Evolutionary conservation across 2,329 filamentous ascomycete species (phyloP).

Genomic region (Calonectria pseudoreteaudii): DNA sequence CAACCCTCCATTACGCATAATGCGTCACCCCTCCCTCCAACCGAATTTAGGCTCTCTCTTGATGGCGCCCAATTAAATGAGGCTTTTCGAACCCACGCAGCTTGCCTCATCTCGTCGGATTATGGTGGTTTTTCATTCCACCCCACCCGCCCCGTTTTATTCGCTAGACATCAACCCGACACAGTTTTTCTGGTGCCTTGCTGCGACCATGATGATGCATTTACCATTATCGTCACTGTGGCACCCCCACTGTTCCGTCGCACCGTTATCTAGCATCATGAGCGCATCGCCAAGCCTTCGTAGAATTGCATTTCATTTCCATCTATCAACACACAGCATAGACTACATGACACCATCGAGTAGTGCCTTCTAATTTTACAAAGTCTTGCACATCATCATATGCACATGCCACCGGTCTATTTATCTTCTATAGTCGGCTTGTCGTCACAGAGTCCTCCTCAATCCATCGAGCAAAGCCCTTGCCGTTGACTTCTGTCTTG

Average conservation of each 20-base stretch:
- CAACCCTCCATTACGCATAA: slow-evolving; percentile 16
- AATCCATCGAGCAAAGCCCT: slow-evolving; percentile 58
- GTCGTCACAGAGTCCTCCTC: slow-evolving; percentile 42
- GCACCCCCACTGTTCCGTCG: slow-evolving; percentile 8
- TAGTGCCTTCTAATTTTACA: slow-evolving; percentile 45
- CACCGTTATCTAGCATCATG: slow-evolving; percentile 16
- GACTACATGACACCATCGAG: slow-evolving; percentile 32
- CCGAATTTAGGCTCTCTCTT: slow-evolving; percentile 1
- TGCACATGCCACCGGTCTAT: slow-evolving; percentile 10
- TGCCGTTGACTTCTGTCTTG: slow-evolving; percentile 64
- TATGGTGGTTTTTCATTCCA: slow-evolving; percentile 37
- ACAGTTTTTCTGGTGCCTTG: not conserved
- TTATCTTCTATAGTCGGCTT: slow-evolving; percentile 48
- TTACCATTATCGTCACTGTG: slow-evolving; percentile 9
- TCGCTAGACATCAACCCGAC: slow-evolving; percentile 26
- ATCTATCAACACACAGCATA: slow-evolving; percentile 43
- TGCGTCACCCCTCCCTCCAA: slow-evolving; percentile 24
- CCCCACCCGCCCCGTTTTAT: slow-evolving; percentile 33
- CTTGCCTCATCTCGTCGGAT: slow-evolving; percentile 24
- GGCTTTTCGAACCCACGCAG: slow-evolving; percentile 28
- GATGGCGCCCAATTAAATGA: slow-evolving; percentile 33
- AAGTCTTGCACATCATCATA: slow-evolving; percentile 24
- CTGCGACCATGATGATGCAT: slow-evolving; percentile 25
- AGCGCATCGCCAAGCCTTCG: slow-evolving; percentile 19
- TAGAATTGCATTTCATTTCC: slow-evolving; percentile 33